Conservation (phyloP, 108 stramenopile species). For the Fistulifera pelliculosa region DNA sequence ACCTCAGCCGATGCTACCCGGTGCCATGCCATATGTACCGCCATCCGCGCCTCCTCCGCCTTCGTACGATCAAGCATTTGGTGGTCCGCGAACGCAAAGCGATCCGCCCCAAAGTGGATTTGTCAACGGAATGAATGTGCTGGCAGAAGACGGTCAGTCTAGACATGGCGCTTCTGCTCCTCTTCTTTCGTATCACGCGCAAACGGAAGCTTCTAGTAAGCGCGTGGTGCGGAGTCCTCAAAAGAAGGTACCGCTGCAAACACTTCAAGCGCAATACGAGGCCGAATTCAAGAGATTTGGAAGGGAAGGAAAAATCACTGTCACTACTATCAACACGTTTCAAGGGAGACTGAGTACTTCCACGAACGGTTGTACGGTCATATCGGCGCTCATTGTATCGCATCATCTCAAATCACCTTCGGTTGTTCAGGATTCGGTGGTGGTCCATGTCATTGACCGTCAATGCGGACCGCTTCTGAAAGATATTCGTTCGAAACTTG, state of each 20-base stretch:
- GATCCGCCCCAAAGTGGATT: background rate
- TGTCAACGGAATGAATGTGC: background rate
- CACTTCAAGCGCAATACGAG: slow-evolving; percentile 14
- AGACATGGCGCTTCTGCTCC: slow-evolving; percentile 1
- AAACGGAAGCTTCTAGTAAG: background rate
- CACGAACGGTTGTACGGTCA: slow-evolving; percentile 86
- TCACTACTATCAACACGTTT: slow-evolving; percentile 57
- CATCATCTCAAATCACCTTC: slow-evolving; percentile 30
- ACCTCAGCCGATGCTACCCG: background rate
- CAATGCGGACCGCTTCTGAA: slow-evolving; percentile 54
- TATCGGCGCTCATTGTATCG: slow-evolving; percentile 72
- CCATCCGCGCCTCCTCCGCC: slow-evolving; percentile 1
- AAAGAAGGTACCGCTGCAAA: slow-evolving; percentile 15
- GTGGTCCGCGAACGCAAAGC: background rate
- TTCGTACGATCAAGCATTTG: background rate
- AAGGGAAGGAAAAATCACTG: slow-evolving; percentile 39
- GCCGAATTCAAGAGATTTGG: slow-evolving; percentile 24
- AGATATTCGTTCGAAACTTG: slow-evolving; percentile 60
- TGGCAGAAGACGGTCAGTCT: slow-evolving; percentile 17
- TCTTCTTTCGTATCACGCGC: background rate
- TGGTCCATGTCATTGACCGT: slow-evolving; percentile 63
- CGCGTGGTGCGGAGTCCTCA: background rate
- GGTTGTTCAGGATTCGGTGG: slow-evolving; percentile 41
- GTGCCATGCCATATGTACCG: background rate
- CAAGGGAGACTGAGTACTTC: slow-evolving; percentile 68